Evolutionary conservation across 2,329 filamentous ascomycete genomes (phyloP).

Genomic region (Aspergillus cejpii): DNA sequence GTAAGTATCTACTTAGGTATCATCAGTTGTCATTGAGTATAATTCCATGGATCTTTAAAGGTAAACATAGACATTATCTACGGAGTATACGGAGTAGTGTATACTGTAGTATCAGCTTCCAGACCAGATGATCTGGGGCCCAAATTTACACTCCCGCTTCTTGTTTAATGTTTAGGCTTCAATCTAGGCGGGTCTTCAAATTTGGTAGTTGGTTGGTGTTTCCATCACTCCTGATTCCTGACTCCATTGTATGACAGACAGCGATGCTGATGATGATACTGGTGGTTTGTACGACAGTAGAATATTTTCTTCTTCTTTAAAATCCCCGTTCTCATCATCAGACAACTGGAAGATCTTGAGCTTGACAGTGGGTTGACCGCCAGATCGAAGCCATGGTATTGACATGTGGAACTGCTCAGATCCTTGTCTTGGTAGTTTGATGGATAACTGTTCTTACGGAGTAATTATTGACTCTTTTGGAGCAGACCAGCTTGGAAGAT

Average conservation of each 20-base stretch:
- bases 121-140: constrained; percentile 9
- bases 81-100: no score
- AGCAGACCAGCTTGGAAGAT: no score
- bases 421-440: not conserved
- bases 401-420: not conserved
- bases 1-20: no score
- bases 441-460: not conserved
- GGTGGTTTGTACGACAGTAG: not conserved
- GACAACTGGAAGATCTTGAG: not conserved
- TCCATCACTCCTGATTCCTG: no score
- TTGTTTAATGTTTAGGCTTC: constrained; percentile 25
- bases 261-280: not conserved
- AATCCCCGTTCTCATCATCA: not conserved
- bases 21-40: no score
- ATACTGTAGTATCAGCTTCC: no score
- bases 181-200: constrained; percentile 11
- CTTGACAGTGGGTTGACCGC: constrained; percentile 2
- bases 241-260: not conserved
- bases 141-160: constrained; percentile 16
- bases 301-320: not conserved
- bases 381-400: constrained; percentile 3
- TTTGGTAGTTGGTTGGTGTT: no score
- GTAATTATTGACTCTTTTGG: no score
- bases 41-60: constrained; percentile 15
- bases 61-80: no score